Evolutionary conservation across 495 filamentous ascomycete genomes (phyloP), one percentile per base, ranked within the genome.

Genomic region (Thozetella sp.): DNA sequence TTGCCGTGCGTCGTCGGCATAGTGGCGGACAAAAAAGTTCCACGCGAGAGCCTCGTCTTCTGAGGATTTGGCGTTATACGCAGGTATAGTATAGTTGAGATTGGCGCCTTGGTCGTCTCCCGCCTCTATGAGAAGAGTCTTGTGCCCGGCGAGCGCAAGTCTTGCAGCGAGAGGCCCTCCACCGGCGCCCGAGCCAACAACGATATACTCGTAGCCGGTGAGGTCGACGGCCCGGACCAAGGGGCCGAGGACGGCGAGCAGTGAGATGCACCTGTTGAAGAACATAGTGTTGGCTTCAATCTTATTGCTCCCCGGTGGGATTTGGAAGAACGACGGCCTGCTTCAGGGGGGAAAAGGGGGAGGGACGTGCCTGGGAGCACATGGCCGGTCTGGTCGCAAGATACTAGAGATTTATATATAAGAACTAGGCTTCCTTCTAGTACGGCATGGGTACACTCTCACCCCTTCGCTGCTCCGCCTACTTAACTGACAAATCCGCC

Each of bases 161-260:
- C 81, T 77, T 19, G 84, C 82, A 9, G 86, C 86, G 10, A 89
- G 67, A 1, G 84, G 85, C 13, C 83, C 83, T 15, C 86, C 86
- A 15, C 87, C 86, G 3, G 87, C 79, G n/a, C 87, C 87, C 34
- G 81, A 84, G n/a, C 87, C 87, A 2, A 89, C 80, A 6, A 89
- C 75, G 27, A 89, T 76, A 65, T 88, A 89, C 51, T 89, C 87
- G 65, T 88, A 88, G 23, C 62, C 71, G 15, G 54, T 65, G 22
- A 71, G 68, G 17, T 62, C 34, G 23, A 68, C 63, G 27, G 65
- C 65, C 6, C 25, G 24, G 43, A 26, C 65, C 3, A 60, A 23
- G n/a, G 54, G 11, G 25, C 46, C 60, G 30, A 26, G 56, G 19
- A 54, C 58, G 13, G 56, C 58, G 15, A 37, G 30, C 30, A 37